Percentiles rank a stretch among this genome's conserved stretches.
These are phyloP conservation scores for Aspergillus sp. DNA, from an alignment of 2,329 filamentous ascomycete species.

Conservation along the genomic window DNA sequence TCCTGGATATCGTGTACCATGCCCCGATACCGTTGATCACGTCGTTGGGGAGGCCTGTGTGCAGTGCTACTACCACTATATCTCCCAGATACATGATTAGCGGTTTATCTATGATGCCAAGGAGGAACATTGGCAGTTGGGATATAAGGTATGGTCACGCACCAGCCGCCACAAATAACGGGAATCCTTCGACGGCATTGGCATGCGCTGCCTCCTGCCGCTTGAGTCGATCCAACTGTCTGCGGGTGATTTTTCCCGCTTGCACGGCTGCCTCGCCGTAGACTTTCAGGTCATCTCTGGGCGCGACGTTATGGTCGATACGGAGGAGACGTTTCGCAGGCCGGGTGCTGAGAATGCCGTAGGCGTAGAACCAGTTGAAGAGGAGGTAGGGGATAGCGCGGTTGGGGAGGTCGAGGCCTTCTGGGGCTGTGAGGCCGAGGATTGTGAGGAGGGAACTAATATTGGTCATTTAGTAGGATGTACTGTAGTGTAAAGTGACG, in stretches of 20 bases:
- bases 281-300: constrained; percentile 40
- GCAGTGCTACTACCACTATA: constrained; percentile 36
- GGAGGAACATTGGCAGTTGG: background rate
- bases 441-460: constrained; percentile 18
- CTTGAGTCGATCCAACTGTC: constrained; percentile 38
- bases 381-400: constrained; percentile 37
- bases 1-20: constrained; percentile 39
- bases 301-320: constrained; percentile 43
- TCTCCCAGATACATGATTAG: background rate
- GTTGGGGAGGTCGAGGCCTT: constrained; percentile 25
- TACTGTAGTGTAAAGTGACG: background rate
- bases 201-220: constrained; percentile 40
- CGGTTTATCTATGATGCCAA: background rate
- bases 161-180: constrained; percentile 41
- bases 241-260: constrained; percentile 38
- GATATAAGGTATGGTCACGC: constrained; percentile 9
- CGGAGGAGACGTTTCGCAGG: constrained; percentile 32
- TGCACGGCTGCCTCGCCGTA: constrained; percentile 39
- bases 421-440: constrained; percentile 20
- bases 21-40: constrained; percentile 41
- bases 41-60: constrained; percentile 36
- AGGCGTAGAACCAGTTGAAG: constrained; percentile 44
- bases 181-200: constrained; percentile 37
- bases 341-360: constrained; percentile 40
- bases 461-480: background rate